Evolutionary conservation across 176 grass and related monocot species (phyloP).

Genomic region (Musa beccarii): DNA sequence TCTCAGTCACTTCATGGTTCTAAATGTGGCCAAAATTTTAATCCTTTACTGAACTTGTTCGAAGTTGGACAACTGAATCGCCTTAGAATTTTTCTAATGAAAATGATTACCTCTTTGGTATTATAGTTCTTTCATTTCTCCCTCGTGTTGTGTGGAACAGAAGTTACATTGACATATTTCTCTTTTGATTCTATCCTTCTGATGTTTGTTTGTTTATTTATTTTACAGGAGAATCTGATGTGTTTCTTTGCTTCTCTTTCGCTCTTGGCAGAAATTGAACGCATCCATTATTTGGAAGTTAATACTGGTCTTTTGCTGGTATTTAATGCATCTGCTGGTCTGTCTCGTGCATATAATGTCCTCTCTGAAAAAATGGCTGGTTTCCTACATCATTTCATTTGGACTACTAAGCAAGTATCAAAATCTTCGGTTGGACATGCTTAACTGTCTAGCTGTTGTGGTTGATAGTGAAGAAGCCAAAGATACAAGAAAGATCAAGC

Average conservation of each 20-base stretch:
- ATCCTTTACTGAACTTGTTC: no score
- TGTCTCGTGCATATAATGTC: conserved; percentile 39
- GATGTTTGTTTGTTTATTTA: neutral
- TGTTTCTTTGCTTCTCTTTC: conserved; percentile 19
- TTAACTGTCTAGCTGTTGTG: conserved; percentile 60
- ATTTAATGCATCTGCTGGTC: conserved; percentile 45
- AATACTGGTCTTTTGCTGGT: conserved; percentile 52
- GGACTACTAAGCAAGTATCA: conserved; percentile 48
- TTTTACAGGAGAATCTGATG: neutral
- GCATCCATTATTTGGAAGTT: conserved; percentile 40
- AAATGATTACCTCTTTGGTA: neutral
- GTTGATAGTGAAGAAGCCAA: conserved; percentile 88
- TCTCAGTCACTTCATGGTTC: no score
- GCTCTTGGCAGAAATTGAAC: conserved; percentile 36
- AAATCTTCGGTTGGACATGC: conserved; percentile 42
- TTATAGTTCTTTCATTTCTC: neutral
- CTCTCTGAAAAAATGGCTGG: conserved; percentile 40
- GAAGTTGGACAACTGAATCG: no score
- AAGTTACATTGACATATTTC: neutral
- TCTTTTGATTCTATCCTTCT: neutral
- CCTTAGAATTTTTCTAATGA: no score
- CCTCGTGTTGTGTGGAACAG: neutral
- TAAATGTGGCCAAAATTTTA: no score
- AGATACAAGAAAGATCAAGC: conserved; percentile 45
- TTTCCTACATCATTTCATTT: conserved; percentile 59